Conservation (phyloP, 73 alveolate genomes). For the Paramecium sexaurelia region DNA sequence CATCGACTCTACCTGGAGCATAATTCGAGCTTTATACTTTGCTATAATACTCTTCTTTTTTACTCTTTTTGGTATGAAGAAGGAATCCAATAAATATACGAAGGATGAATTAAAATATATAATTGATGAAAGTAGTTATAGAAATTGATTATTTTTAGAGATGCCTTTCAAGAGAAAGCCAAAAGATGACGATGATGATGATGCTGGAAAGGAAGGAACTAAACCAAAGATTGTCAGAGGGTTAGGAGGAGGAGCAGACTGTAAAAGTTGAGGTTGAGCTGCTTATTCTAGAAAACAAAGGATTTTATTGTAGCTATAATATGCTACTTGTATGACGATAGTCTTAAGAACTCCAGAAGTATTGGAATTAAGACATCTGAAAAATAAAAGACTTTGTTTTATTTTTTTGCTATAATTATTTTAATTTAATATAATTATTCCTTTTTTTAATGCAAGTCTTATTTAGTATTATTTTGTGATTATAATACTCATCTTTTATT, state of each 20-base stretch:
- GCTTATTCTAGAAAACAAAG: not conserved
- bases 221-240: not conserved
- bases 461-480: not conserved
- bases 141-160: not conserved
- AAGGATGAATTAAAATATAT: not conserved
- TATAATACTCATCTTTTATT: not conserved
- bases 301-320: not conserved
- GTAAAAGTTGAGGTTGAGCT: constrained; percentile 37
- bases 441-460: too few relatives aligned
- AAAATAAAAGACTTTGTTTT: not conserved
- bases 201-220: not conserved
- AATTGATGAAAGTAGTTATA: not conserved
- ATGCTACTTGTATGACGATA: not conserved
- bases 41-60: not conserved
- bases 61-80: not conserved
- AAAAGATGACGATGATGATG: not conserved
- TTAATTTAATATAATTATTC: not conserved
- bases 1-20: not conserved
- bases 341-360: not conserved
- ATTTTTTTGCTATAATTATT: not conserved
- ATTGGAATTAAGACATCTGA: not conserved
- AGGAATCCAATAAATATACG: not conserved
- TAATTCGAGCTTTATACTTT: not conserved
- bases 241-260: not conserved
- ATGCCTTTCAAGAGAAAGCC: not conserved